Conservation (phyloP, 495 filamentous ascomycete genomes). For the Aspergillus panamensis region DNA sequence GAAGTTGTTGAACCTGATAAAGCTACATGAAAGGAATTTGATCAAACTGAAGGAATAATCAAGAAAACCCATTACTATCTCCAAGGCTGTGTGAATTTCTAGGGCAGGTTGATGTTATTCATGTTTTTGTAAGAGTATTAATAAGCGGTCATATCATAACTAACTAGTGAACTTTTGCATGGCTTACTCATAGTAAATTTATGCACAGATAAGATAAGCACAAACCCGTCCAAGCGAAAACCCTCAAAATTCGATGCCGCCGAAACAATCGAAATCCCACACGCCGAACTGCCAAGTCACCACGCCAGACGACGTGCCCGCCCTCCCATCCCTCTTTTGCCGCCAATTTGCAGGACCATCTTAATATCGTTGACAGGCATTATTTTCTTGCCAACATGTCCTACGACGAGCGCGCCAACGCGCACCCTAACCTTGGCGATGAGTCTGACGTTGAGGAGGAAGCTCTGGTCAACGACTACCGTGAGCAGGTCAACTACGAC, state of each 20-base stretch:
- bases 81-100: too few relatives aligned
- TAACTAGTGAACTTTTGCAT: conserved; percentile 6
- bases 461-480: conserved; percentile 88
- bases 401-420: conserved; percentile 51
- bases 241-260: conserved; percentile 51
- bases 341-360: conserved; percentile 28
- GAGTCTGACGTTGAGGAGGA: conserved; percentile 94
- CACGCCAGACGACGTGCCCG: conserved; percentile 30
- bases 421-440: conserved; percentile 58
- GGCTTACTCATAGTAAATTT: conserved; percentile 37
- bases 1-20: too few relatives aligned
- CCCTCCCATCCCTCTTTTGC: conserved; percentile 22
- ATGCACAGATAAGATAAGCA: conserved; percentile 51
- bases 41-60: too few relatives aligned
- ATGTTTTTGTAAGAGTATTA: too few relatives aligned
- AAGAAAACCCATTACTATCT: too few relatives aligned
- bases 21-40: too few relatives aligned
- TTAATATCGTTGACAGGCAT: conserved; percentile 11
- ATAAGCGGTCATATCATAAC: too few relatives aligned
- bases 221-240: conserved; percentile 48
- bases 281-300: conserved; percentile 36
- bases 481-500: conserved; percentile 88
- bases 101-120: too few relatives aligned
- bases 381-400: conserved; percentile 38
- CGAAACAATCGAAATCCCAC: conserved; percentile 42